These are phyloP conservation scores for Emmonsia crescens DNA, from an alignment of 2,329 filamentous ascomycete genomes.

Conservation along the genomic window DNA sequence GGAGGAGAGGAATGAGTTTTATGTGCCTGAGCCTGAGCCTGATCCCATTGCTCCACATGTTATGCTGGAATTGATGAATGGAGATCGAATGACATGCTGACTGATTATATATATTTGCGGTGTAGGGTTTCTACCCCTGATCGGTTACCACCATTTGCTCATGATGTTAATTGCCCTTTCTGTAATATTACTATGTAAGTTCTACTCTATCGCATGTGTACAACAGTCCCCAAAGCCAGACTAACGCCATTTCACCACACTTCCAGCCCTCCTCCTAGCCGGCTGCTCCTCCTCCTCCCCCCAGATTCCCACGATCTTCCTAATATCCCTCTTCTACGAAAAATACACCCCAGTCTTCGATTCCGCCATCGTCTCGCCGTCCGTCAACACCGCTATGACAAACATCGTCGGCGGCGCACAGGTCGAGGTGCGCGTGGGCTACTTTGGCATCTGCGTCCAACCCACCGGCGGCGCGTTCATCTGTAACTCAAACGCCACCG, in stretches of 20 bases:
- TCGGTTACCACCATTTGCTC: slow-evolving; percentile 72
- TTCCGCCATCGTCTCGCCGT: slow-evolving; percentile 82
- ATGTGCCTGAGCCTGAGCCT: not conserved
- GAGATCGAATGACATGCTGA: not conserved
- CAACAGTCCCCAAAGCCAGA: not conserved
- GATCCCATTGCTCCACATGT: not conserved
- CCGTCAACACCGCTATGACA: slow-evolving; percentile 69
- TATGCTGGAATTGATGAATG: not conserved
- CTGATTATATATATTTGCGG: not conserved
- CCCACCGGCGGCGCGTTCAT: slow-evolving; percentile 82
- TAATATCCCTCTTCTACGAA: slow-evolving; percentile 96
- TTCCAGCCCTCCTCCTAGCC: slow-evolving; percentile 72
- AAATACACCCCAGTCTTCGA: slow-evolving; percentile 71
- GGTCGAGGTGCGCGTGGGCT: slow-evolving; percentile 85
- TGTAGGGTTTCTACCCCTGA: slow-evolving; percentile 48
- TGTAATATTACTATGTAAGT: slow-evolving; percentile 89
- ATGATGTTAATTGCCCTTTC: slow-evolving; percentile 94
- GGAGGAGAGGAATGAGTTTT: not conserved
- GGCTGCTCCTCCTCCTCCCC: slow-evolving; percentile 96
- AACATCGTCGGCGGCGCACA: slow-evolving; percentile 80
- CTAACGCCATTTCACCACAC: not conserved
- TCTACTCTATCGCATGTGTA: not conserved
- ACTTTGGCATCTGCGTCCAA: slow-evolving; percentile 96
- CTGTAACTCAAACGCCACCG: slow-evolving; percentile 94
- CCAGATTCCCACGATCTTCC: slow-evolving; percentile 88